Evolutionary conservation across 805 yeast genomes (phyloP).

Genomic region (Wickerhamiella sergipiensis): DNA sequence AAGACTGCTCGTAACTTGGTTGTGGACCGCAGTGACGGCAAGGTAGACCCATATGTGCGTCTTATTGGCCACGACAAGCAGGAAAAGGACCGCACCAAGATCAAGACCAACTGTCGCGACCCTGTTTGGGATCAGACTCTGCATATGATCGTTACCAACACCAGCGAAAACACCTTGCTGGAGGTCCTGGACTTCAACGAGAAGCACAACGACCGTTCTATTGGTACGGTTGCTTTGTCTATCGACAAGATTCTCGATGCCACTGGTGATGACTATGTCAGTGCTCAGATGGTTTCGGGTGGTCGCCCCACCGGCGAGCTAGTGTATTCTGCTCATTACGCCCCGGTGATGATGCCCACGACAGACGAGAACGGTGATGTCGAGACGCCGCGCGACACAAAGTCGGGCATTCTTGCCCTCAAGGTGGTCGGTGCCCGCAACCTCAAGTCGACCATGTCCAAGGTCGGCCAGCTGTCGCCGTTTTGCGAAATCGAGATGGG

Average conservation of each 20-base stretch:
- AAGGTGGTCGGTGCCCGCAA: slow-evolving; percentile 52
- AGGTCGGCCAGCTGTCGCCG: slow-evolving; percentile 42
- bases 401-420: slow-evolving; percentile 78
- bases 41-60: slow-evolving; percentile 80
- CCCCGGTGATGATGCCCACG: slow-evolving; percentile 48
- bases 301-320: slow-evolving; percentile 73
- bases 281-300: slow-evolving; percentile 56
- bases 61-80: slow-evolving; percentile 38
- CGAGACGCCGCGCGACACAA: slow-evolving; percentile 79
- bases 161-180: slow-evolving; percentile 71
- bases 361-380: slow-evolving; percentile 48
- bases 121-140: slow-evolving; percentile 82
- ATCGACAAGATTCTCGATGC: slow-evolving; percentile 49
- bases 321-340: slow-evolving; percentile 53
- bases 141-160: slow-evolving; percentile 53
- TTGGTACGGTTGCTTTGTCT: slow-evolving; percentile 68
- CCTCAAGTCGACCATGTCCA: slow-evolving; percentile 26
- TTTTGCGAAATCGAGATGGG: slow-evolving; percentile 61
- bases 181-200: slow-evolving; percentile 66
- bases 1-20: slow-evolving; percentile 55
- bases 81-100: slow-evolving; percentile 54
- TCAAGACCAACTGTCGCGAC: slow-evolving; percentile 47
- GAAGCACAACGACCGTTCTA: slow-evolving; percentile 56
- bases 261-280: slow-evolving; percentile 33
- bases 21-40: slow-evolving; percentile 56